Conservation (phyloP, 768 basidiomycete species). For the Chiua virens region DNA sequence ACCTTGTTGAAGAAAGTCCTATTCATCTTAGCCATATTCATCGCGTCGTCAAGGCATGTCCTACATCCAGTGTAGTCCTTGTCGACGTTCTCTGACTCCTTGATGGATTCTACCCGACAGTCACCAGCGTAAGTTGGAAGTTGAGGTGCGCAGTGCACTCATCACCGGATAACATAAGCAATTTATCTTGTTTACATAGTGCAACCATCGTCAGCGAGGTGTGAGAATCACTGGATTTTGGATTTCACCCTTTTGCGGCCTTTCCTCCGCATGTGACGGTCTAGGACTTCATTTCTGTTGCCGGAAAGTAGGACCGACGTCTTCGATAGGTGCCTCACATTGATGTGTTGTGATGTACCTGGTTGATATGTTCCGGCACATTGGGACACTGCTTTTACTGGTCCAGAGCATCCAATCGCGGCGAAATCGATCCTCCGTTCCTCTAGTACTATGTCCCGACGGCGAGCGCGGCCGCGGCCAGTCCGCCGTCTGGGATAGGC, state of each 20-base stretch:
- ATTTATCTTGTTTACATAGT: not conserved
- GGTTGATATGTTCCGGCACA: conserved; percentile 14
- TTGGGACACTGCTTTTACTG: conserved; percentile 8
- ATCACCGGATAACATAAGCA: not conserved
- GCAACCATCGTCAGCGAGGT: not conserved
- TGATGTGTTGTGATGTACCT: conserved; percentile 21
- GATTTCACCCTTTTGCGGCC: conserved; percentile 11
- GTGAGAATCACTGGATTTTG: conserved; percentile 3
- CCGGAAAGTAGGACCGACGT: conserved; percentile 5
- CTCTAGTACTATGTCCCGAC: not conserved
- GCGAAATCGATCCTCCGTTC: not conserved
- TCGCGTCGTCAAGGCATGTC: conserved; percentile 18
- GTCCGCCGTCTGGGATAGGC: not conserved
- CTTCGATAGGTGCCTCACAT: conserved; percentile 14
- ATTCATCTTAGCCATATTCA: conserved; percentile 7
- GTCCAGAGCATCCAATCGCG: conserved; percentile 3
- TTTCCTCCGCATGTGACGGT: conserved; percentile 17
- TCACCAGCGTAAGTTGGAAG: not conserved
- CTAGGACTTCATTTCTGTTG: conserved; percentile 6
- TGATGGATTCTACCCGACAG: too few relatives aligned
- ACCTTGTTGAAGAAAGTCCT: not conserved
- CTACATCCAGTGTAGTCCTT: not conserved
- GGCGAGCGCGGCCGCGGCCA: not conserved
- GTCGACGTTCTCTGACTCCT: too few relatives aligned
- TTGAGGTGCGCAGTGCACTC: not conserved